Evolutionary conservation across 495 filamentous ascomycete genomes (phyloP), one percentile per base, ranked within the genome.

Genomic region (Xylaria cubensis): DNA sequence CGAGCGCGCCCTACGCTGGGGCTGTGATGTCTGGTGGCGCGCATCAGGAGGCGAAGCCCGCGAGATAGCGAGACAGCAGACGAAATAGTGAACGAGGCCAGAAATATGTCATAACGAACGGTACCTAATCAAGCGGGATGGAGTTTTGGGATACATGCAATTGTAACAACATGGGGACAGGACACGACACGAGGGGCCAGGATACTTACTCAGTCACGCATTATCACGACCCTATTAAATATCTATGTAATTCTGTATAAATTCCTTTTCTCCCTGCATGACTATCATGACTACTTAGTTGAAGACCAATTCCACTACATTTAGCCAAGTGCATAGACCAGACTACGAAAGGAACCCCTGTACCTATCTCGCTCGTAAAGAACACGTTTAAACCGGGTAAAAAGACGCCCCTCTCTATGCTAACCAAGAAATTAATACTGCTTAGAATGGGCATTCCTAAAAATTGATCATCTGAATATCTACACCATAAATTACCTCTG

Each of bases 1-100:
- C 29, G 97, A 98, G 85, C 88, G 97, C 67, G 78, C 94, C 72
- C 87, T 97, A 80, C 83, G 94, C 77, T 98, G 97, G 96, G 92
- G 93, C 64, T 93, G 93, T 17, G 94, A 97, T 83, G 90, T 97
- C 5, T 99, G 96, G 96, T 96, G 91, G 87, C 88, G 88, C 73
- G 96, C 95, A 10, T 94, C 90, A 71, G 96, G 96, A 4, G 91
- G 84, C n/a, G 82, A 85, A 36, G 86, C 83, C 10, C 86, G 92
- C 32, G 82, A 82, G 73, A 55, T 46, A 32, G 71, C 73, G 42
- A 75, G 69, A 58, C 59, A 42, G 2, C 24, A 50, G 19, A n/a
- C 32, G 17, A 65, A 58, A 36, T 34, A 58, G 9, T 41, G 39
- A 42, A 61, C 5, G 34, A 13, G 32, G 29, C 15, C 6, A 4